phyloP scores from a whole-genome alignment of 768 basidiomycete genomes.

The Gymnopilus junonius region DNA sequence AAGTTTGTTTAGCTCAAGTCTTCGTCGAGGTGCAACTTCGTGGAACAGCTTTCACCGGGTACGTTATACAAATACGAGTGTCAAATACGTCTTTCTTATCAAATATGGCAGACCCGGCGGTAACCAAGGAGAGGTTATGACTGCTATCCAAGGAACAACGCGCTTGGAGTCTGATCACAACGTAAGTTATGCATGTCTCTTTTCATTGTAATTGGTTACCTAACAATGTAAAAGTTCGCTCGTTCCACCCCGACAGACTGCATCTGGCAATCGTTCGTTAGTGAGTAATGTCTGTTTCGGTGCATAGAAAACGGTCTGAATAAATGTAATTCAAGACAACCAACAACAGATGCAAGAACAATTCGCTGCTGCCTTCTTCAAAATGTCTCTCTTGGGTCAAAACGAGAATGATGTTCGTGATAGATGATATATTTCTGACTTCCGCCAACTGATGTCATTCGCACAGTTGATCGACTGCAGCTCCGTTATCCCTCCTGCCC shows the following conservation, averaged over 20 bases:
- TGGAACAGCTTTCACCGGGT: slow-evolving; percentile 45
- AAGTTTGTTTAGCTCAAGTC: slow-evolving; percentile 33
- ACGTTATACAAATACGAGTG: slow-evolving; percentile 13
- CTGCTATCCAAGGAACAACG: slow-evolving; percentile 44
- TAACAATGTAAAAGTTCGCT: slow-evolving; percentile 28
- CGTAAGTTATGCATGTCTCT: slow-evolving; percentile 18
- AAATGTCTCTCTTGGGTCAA: slow-evolving; percentile 46
- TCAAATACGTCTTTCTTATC: background rate
- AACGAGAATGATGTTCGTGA: slow-evolving; percentile 22
- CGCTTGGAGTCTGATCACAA: slow-evolving; percentile 47
- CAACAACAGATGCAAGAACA: slow-evolving; percentile 34
- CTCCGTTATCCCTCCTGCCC: slow-evolving; percentile 20
- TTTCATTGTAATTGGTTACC: background rate
- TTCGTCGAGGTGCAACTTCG: slow-evolving; percentile 49
- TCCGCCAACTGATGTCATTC: background rate
- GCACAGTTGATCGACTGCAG: slow-evolving; percentile 43
- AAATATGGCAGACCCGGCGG: slow-evolving; percentile 31
- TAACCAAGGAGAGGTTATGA: slow-evolving; percentile 41
- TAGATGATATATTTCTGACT: background rate
- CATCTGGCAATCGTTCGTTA: slow-evolving; percentile 47
- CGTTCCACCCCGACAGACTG: slow-evolving; percentile 48
- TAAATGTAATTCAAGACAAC: slow-evolving; percentile 21
- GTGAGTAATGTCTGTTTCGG: slow-evolving; percentile 18
- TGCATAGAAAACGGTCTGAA: background rate
- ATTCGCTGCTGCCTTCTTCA: slow-evolving; percentile 46